Conservation (phyloP, 2,329 filamentous ascomycete genomes). For the Claviceps sp. region DNA sequence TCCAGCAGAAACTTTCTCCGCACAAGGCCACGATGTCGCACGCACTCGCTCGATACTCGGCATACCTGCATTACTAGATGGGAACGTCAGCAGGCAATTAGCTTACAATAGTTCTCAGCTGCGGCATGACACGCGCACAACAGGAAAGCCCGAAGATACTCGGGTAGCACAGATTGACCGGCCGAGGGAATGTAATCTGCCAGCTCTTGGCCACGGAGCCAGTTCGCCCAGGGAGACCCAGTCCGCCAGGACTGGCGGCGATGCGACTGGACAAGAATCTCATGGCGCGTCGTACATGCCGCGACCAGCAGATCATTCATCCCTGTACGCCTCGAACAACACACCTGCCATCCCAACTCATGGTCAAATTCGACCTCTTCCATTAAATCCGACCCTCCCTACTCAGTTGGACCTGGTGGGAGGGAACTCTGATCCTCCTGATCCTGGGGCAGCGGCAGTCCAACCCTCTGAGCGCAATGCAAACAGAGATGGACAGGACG, state of each 20-base stretch:
- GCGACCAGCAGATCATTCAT: background rate
- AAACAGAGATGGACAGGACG: background rate
- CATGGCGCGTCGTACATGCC: background rate
- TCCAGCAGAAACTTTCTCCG: background rate
- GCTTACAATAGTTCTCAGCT: background rate
- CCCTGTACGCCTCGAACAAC: background rate
- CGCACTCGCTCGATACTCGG: conserved; percentile 2
- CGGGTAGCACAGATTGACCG: conserved; percentile 1
- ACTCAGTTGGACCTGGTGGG: background rate
- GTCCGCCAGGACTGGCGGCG: background rate
- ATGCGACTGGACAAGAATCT: background rate
- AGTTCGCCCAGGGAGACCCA: background rate
- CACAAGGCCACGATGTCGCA: background rate
- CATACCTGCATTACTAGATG: conserved; percentile 2
- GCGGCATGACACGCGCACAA: background rate
- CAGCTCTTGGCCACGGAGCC: background rate
- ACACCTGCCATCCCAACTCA: background rate
- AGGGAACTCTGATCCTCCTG: background rate
- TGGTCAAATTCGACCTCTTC: background rate
- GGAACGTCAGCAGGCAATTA: background rate
- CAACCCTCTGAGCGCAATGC: background rate
- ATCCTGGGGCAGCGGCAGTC: background rate
- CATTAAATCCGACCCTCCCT: background rate
- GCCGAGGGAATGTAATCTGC: background rate
- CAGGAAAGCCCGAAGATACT: conserved; percentile 1